Evolutionary conservation across 2,329 filamentous ascomycete genomes (phyloP).

Genomic region (Penicillium sp.): DNA sequence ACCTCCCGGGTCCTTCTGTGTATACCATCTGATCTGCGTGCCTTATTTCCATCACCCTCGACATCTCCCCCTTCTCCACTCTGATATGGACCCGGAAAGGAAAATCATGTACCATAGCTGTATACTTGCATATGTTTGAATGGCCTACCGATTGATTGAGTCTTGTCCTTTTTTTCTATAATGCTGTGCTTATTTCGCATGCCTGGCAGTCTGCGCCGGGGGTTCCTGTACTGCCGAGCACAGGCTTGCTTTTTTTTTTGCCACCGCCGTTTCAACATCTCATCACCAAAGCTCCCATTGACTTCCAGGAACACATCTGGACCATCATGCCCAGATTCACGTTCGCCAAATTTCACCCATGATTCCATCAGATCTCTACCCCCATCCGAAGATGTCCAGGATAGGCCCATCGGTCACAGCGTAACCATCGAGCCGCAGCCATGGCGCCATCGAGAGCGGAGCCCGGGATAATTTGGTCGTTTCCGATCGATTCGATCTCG

Average conservation of each 20-base stretch:
- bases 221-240: not conserved
- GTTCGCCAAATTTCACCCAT: not conserved
- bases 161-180: not conserved
- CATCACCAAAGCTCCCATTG: not conserved
- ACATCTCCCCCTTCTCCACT: slow-evolving; percentile 26
- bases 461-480: slow-evolving; percentile 10
- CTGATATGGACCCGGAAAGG: slow-evolving; percentile 18
- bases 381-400: not conserved
- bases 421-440: slow-evolving; percentile 19
- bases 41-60: slow-evolving; percentile 9
- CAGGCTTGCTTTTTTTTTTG: slow-evolving; percentile 15
- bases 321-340: not conserved
- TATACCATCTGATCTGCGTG: slow-evolving; percentile 25
- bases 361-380: not conserved
- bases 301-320: slow-evolving; percentile 7
- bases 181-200: not conserved
- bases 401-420: slow-evolving; percentile 2
- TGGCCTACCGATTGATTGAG: slow-evolving; percentile 5
- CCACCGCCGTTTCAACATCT: slow-evolving; percentile 17
- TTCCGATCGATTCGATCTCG: slow-evolving; percentile 6
- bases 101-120: slow-evolving; percentile 29
- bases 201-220: not conserved
- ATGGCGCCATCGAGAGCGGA: slow-evolving; percentile 32
- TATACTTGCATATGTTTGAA: slow-evolving; percentile 27
- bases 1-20: slow-evolving; percentile 20